A percentile compares a stretch with the other conserved stretches of the same genome.
Evolutionary conservation across 495 filamentous ascomycete genomes (phyloP).

Genomic region (Aspergillus asperescens): DNA sequence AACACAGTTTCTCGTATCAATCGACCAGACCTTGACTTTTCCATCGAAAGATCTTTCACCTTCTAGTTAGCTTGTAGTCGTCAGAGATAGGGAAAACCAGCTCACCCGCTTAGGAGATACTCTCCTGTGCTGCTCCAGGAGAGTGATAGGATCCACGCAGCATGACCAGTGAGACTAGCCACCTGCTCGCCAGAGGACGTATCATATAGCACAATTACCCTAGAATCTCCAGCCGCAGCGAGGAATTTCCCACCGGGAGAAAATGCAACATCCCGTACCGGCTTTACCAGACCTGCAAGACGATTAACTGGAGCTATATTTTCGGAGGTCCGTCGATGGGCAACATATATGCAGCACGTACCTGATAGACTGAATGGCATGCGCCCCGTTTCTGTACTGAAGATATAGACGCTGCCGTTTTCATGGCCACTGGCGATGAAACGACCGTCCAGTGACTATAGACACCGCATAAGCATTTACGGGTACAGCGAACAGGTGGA

Average conservation of each 20-base stretch:
- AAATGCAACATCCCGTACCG: slow-evolving; percentile 78
- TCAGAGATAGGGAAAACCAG: slow-evolving; percentile 3
- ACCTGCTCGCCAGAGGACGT: slow-evolving; percentile 88
- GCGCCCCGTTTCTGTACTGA: slow-evolving; percentile 82
- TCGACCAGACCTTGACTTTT: slow-evolving; percentile 91
- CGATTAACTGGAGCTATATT: neutral
- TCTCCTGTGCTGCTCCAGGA: slow-evolving; percentile 95
- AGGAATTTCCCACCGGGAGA: slow-evolving; percentile 78
- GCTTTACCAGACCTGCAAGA: slow-evolving; percentile 68
- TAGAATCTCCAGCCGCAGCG: slow-evolving; percentile 88
- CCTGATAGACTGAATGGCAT: slow-evolving; percentile 81
- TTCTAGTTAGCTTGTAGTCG: slow-evolving; percentile 20
- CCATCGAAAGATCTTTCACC: slow-evolving; percentile 67
- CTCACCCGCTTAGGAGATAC: slow-evolving; percentile 78
- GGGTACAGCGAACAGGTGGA: neutral
- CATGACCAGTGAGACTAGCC: slow-evolving; percentile 71
- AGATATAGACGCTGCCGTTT: slow-evolving; percentile 90
- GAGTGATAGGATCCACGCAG: slow-evolving; percentile 80
- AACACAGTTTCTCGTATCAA: slow-evolving; percentile 75
- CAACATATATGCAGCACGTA: slow-evolving; percentile 32
- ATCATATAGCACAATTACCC: slow-evolving; percentile 86
- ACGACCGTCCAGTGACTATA: slow-evolving; percentile 65
- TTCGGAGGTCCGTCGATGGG: neutral
- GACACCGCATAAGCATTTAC: slow-evolving; percentile 5
- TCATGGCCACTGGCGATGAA: slow-evolving; percentile 90